These are phyloP conservation scores for Corynespora cassiicola DNA, from an alignment of 2,329 filamentous ascomycete species.

Conservation along the genomic window DNA sequence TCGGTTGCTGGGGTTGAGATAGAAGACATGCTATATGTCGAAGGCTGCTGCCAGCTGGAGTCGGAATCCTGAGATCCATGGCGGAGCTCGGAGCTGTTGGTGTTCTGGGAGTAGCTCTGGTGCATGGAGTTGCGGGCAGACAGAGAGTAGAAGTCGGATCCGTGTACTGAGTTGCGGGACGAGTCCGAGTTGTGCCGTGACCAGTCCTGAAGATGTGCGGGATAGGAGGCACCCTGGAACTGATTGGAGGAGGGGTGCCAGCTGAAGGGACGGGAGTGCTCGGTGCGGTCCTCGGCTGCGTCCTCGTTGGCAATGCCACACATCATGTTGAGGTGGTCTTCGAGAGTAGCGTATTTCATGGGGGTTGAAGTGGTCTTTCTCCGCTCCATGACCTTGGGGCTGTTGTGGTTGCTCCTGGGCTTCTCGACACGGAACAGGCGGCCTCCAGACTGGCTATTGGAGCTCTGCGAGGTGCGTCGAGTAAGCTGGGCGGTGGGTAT, in stretches of 20 bases:
- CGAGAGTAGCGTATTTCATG: constrained; percentile 47
- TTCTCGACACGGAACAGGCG: constrained; percentile 48
- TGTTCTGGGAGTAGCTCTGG: constrained; percentile 22
- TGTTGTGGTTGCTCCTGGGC: constrained; percentile 47
- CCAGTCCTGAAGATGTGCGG: constrained; percentile 35
- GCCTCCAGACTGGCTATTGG: constrained; percentile 28
- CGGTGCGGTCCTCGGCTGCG: constrained; percentile 25
- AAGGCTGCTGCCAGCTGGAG: constrained; percentile 35
- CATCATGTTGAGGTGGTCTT: constrained; percentile 51
- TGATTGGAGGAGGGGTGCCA: constrained; percentile 74
- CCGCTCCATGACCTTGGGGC: constrained; percentile 42
- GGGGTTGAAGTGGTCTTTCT: constrained; percentile 45
- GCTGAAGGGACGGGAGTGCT: constrained; percentile 65
- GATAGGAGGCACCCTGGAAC: constrained; percentile 33
- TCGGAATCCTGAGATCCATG: constrained; percentile 34
- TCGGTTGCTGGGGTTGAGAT: constrained; percentile 39
- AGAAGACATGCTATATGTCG: constrained; percentile 32
- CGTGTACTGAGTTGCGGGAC: constrained; percentile 32
- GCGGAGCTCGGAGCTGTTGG: constrained; percentile 18
- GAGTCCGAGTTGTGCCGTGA: constrained; percentile 25
- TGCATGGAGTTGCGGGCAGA: constrained; percentile 42
- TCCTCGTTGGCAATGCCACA: constrained; percentile 42
- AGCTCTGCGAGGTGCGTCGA: constrained; percentile 41
- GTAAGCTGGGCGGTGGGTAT: constrained; percentile 33
- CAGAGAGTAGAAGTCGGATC: constrained; percentile 43